Percentiles rank a stretch among this genome's conserved stretches.
Evolutionary conservation across 83 land plant genomes (phyloP).

Genomic region (Larix sibirica): DNA sequence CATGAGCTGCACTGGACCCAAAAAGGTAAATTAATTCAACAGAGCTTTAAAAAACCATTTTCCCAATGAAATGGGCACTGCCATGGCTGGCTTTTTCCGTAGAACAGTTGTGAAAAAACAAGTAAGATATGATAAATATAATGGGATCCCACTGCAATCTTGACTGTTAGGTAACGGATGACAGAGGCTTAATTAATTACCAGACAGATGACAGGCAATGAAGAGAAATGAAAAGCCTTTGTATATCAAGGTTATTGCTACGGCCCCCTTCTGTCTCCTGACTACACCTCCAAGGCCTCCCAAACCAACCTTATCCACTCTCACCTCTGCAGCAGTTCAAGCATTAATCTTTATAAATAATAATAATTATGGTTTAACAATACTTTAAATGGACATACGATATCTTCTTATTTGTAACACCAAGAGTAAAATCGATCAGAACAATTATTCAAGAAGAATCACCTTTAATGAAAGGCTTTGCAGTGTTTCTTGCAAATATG

Average conservation of each 20-base stretch:
- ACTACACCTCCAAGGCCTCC: constrained; percentile 76
- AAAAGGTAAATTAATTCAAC: too few relatives aligned
- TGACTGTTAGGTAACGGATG: background rate
- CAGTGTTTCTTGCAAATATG: constrained; percentile 52
- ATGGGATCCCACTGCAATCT: background rate
- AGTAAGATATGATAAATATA: too few relatives aligned
- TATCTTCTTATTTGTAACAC: too few relatives aligned
- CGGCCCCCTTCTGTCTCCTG: constrained; percentile 89
- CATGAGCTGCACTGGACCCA: constrained; percentile 66
- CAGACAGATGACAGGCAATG: constrained; percentile 80
- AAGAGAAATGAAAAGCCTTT: constrained; percentile 53
- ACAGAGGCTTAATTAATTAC: constrained; percentile 26
- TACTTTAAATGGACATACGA: too few relatives aligned
- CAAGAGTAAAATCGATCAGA: background rate
- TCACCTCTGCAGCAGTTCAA: constrained; percentile 41
- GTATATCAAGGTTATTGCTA: constrained; percentile 59
- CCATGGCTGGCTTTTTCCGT: too few relatives aligned
- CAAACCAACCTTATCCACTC: constrained; percentile 59
- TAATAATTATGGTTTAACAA: too few relatives aligned
- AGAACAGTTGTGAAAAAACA: too few relatives aligned
- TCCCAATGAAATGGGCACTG: too few relatives aligned
- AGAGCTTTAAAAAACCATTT: too few relatives aligned
- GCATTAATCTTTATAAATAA: too few relatives aligned
- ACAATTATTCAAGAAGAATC: background rate
- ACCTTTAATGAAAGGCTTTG: constrained; percentile 48